Percentiles rank a stretch among this genome's conserved stretches.
Conservation (phyloP, 495 filamentous ascomycete species). For the Penicillium chermesinum region DNA sequence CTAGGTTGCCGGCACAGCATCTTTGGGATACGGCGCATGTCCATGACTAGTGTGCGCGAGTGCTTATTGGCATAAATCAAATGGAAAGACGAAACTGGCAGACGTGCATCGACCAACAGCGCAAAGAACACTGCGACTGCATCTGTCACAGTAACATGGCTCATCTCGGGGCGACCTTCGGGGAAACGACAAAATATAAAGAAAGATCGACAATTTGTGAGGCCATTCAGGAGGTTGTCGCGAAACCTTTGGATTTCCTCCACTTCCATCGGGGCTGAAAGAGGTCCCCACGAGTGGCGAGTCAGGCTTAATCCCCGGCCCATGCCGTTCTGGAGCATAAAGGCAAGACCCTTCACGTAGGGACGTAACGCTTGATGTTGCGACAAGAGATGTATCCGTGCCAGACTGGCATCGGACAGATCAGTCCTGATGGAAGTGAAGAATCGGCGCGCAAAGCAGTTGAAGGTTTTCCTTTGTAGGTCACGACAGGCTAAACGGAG, state of each 20-base stretch:
- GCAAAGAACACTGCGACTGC: conserved; percentile 25
- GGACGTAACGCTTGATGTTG: conserved; percentile 12
- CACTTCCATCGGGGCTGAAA: conserved; percentile 18
- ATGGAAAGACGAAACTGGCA: conserved; percentile 23
- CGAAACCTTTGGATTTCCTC: conserved; percentile 15
- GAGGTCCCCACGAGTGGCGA: conserved; percentile 23
- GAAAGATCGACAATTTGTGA: conserved; percentile 24
- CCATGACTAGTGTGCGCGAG: conserved; percentile 27
- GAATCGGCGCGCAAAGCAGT: conserved; percentile 22
- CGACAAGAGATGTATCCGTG: conserved; percentile 16
- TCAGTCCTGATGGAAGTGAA: conserved; percentile 24
- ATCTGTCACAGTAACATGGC: conserved; percentile 22
- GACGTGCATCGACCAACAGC: conserved; percentile 15
- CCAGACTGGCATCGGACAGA: conserved; percentile 21
- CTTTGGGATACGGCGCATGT: conserved; percentile 30
- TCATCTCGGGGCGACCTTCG: conserved; percentile 25
- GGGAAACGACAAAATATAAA: conserved; percentile 30
- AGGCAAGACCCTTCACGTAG: conserved; percentile 19
- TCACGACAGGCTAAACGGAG: conserved; percentile 22
- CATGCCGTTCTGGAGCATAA: conserved; percentile 22
- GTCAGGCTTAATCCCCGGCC: conserved; percentile 22
- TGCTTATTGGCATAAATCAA: conserved; percentile 22
- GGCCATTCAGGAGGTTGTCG: conserved; percentile 15
- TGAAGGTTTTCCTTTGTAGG: conserved; percentile 24
- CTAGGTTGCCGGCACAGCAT: conserved; percentile 22